Percentiles rank a stretch among this genome's conserved stretches.
Conservation (phyloP, 1,139 yeast genomes). For the Diutina ranongensis region DNA sequence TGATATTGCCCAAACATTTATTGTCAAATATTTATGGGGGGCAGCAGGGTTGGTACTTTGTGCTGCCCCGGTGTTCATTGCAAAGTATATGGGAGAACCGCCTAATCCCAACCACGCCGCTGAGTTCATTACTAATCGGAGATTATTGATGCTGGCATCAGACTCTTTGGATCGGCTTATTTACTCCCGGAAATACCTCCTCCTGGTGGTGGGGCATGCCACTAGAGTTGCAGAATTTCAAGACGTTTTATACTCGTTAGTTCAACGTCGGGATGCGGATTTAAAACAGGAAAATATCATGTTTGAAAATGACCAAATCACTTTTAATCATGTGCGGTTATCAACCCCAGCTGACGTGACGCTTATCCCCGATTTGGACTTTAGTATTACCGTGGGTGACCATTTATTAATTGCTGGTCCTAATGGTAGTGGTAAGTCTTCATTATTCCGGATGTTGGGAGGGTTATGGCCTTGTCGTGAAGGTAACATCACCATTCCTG, state of each 20-base stretch:
- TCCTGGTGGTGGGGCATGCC: constrained; percentile 79
- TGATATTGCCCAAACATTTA: constrained; percentile 71
- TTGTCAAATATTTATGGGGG: constrained; percentile 91
- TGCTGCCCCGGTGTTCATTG: constrained; percentile 79
- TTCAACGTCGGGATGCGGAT: constrained; percentile 25
- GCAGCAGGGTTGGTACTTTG: constrained; percentile 86
- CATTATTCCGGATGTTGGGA: constrained; percentile 79
- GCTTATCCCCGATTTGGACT: constrained; percentile 53
- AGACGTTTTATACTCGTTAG: constrained; percentile 45
- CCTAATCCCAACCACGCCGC: constrained; percentile 51
- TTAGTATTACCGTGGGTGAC: constrained; percentile 69
- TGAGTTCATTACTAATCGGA: constrained; percentile 81
- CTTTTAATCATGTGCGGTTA: constrained; percentile 63
- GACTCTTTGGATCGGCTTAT: constrained; percentile 83
- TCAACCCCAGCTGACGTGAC: constrained; percentile 79
- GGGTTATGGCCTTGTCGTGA: constrained; percentile 84
- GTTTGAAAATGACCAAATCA: constrained; percentile 42
- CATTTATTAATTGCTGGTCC: constrained; percentile 90
- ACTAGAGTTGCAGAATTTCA: constrained; percentile 65
- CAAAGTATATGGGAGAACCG: constrained; percentile 38
- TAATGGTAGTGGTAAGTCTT: constrained; percentile 91
- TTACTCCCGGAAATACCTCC: constrained; percentile 73
- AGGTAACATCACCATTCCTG: constrained; percentile 57
- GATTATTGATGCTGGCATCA: constrained; percentile 74
- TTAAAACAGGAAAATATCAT: constrained; percentile 16